Conservation (phyloP, 306 rosid genomes). For the Prunus salicina region DNA sequence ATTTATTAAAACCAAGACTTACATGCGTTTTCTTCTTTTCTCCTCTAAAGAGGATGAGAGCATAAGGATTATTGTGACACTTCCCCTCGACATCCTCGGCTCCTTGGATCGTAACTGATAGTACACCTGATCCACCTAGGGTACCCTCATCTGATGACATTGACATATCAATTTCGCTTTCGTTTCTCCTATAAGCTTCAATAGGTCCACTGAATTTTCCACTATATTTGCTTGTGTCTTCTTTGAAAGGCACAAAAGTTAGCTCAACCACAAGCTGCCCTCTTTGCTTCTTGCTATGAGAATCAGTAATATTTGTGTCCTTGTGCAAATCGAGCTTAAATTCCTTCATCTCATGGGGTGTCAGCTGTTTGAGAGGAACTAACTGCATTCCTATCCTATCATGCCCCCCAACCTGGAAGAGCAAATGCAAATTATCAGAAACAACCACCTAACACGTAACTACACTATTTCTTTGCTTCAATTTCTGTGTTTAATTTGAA, state of each 20-base stretch:
- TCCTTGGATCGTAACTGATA: constrained; percentile 60
- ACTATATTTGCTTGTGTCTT: constrained; percentile 50
- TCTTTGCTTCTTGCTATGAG: constrained; percentile 53
- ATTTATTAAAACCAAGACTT: background rate
- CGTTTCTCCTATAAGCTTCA: constrained; percentile 24
- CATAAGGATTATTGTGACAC: constrained; percentile 80
- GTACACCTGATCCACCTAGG: constrained; percentile 70
- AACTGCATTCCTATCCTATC: constrained; percentile 81
- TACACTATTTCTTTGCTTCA: background rate
- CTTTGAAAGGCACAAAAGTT: constrained; percentile 78
- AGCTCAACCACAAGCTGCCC: constrained; percentile 74
- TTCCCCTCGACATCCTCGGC: constrained; percentile 87
- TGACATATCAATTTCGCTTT: constrained; percentile 34
- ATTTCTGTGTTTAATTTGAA: background rate
- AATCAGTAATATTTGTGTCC: constrained; percentile 41
- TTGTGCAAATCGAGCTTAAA: constrained; percentile 70
- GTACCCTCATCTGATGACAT: constrained; percentile 48
- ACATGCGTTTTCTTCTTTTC: constrained; percentile 83
- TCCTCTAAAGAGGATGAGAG: constrained; percentile 57
- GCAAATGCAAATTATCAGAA: constrained; percentile 1
- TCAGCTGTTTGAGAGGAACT: constrained; percentile 66
- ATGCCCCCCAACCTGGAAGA: constrained; percentile 71
- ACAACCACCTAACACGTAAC: background rate
- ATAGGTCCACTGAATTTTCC: constrained; percentile 6
- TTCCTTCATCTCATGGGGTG: constrained; percentile 56